Base-by-base conservation (phyloP, 345 rosid genomes). In the Litchi chinensis region DNA sequence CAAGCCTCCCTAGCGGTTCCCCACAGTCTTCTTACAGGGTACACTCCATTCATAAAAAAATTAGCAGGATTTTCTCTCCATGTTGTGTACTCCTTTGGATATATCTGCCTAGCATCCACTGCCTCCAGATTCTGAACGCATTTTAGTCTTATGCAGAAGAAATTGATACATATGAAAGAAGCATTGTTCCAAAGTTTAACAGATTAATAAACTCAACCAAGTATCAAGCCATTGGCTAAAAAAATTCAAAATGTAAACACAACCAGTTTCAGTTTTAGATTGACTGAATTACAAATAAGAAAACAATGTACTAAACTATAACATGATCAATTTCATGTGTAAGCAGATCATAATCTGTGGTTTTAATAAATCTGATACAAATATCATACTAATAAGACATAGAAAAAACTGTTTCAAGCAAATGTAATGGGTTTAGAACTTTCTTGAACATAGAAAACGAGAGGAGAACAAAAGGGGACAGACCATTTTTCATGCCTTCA, bases 401-500 rank as follows among this genome's bases (percentile, higher is more conserved):
- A 40, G 56, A 59, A 54, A 56, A 21, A 10, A 0, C 9, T 40
- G 67, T 68, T 7, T 68, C 43, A 11, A 52, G 52, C 1, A 26
- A 65, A 70, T 50, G 11, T 48, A 57, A 71, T 12, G 44, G 66
- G 32, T 56, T 67, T 54, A 16, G 15, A 5, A 56, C 43, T 46
- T 21, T 40, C 44, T n/a, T 0, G 18, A 71, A 57, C 48, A 71
- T 76, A 64, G 54, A 41, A 43, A 19, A 39, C 37, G 24, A 71
- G 19, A 64, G 40, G 71, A 9, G 70, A 24, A 40, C 39, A 65
- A 71, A n/a, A 65, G 44, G 74, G 8, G 73, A 84, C 89, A 70
- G 88, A 87, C 92, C 92, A 86, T 87, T 91, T 91, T 73, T 91
- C 91, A 91, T 87, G 86, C 94, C 94, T 85, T 91, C 92, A 39